A percentile compares a stretch with the other conserved stretches of the same genome.
These are phyloP conservation scores for Flaveria robusta DNA, from an alignment of 129 eudicot genomes.

Conservation along the genomic window DNA sequence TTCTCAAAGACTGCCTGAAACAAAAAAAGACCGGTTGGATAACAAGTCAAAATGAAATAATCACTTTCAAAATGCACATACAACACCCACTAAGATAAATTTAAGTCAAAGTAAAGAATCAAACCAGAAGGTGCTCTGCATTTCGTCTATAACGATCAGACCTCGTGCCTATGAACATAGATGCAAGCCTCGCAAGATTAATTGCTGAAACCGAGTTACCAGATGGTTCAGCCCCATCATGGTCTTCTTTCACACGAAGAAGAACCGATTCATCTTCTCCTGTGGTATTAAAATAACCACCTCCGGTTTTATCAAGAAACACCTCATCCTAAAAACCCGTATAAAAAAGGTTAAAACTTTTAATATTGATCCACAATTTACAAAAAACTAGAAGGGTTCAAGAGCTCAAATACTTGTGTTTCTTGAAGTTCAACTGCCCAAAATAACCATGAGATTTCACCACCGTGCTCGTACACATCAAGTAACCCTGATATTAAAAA, in stretches of 20 bases:
- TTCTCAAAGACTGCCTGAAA: slow-evolving; percentile 81
- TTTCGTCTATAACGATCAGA: slow-evolving; percentile 57
- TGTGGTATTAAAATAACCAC: slow-evolving; percentile 85
- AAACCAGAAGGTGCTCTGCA: slow-evolving; percentile 81
- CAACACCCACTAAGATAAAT: slow-evolving; percentile 1
- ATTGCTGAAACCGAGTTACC: slow-evolving; percentile 87
- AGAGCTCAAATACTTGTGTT: slow-evolving; percentile 56
- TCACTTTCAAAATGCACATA: neutral
- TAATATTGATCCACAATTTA: neutral
- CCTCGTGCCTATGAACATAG: slow-evolving; percentile 50
- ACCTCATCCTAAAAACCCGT: slow-evolving; percentile 66
- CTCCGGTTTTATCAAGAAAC: slow-evolving; percentile 83
- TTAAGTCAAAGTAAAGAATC: slow-evolving; percentile 11
- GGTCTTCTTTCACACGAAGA: slow-evolving; percentile 94
- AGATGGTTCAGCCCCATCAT: slow-evolving; percentile 97
- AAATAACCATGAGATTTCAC: slow-evolving; percentile 62
- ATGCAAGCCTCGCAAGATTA: slow-evolving; percentile 70
- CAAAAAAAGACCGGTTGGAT: neutral
- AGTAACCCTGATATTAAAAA: slow-evolving; percentile 77
- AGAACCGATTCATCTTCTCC: slow-evolving; percentile 93
- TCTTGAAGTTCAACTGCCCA: slow-evolving; percentile 95
- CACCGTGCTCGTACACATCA: slow-evolving; percentile 82
- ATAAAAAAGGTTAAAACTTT: neutral
- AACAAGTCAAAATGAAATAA: neutral
- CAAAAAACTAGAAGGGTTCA: neutral